These are phyloP conservation scores for Arabidopsis arenosa DNA, from an alignment of 345 rosid genomes.

Conservation along the genomic window DNA sequence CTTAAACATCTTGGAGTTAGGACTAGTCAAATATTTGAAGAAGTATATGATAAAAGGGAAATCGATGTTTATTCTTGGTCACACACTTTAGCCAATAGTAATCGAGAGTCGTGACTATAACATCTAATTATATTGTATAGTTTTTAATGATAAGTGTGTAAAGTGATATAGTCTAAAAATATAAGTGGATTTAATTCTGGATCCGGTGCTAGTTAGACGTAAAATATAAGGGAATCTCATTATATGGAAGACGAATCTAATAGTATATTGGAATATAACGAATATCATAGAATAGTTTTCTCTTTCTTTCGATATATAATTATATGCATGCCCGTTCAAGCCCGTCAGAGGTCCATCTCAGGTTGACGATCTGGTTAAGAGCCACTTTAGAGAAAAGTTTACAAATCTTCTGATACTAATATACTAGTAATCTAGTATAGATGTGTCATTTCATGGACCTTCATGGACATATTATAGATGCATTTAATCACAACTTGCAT, in stretches of 20 bases:
- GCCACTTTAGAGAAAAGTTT: constrained; percentile 5
- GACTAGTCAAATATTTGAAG: too few species aligned
- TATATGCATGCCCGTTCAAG: constrained; percentile 15
- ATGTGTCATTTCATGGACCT: neutral
- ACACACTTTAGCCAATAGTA: constrained; percentile 24
- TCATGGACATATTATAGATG: neutral
- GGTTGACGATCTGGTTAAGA: constrained; percentile 24
- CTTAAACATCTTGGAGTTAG: too few species aligned
- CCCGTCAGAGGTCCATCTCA: constrained; percentile 25
- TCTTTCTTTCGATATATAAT: neutral
- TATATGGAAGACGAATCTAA: constrained; percentile 26
- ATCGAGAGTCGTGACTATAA: constrained; percentile 20
- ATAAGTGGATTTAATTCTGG: constrained; percentile 20
- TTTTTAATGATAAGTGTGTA: neutral
- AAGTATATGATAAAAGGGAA: neutral
- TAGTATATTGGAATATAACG: constrained; percentile 20
- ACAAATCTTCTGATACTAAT: neutral
- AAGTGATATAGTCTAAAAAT: constrained; percentile 6
- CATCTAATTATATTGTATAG: neutral
- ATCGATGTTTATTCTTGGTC: constrained; percentile 10
- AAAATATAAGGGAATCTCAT: constrained; percentile 29
- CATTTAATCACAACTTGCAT: neutral
- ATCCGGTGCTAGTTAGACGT: constrained; percentile 5
- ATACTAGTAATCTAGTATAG: neutral
- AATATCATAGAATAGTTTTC: neutral